These are phyloP conservation scores for Penicillium sp. DNA, from an alignment of 2,329 filamentous ascomycete species.

Conservation along the genomic window DNA sequence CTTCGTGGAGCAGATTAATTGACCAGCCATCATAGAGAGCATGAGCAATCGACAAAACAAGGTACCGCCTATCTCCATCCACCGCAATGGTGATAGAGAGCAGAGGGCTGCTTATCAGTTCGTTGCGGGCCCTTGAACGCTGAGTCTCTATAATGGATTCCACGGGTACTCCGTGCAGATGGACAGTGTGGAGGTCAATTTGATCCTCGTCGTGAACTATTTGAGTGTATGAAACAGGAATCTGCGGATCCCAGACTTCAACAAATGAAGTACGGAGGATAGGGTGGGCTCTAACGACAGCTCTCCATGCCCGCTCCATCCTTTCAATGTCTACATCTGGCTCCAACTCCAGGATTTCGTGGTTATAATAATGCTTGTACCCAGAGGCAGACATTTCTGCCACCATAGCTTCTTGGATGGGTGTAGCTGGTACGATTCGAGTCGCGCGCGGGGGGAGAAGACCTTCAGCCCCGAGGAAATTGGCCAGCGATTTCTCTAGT, in stretches of 20 bases:
- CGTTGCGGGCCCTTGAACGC: constrained; percentile 9
- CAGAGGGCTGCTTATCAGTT: constrained; percentile 27
- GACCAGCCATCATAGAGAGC: constrained; percentile 91
- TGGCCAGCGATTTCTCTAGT: constrained; percentile 35
- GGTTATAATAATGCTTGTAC: constrained; percentile 78
- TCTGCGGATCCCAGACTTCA: constrained; percentile 59
- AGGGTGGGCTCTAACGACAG: constrained; percentile 59
- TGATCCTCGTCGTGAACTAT: constrained; percentile 40
- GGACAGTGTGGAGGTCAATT: constrained; percentile 36
- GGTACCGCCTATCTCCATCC: constrained; percentile 36
- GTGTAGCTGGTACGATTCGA: constrained; percentile 69
- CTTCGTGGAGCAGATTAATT: constrained; percentile 67
- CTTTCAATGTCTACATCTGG: constrained; percentile 53
- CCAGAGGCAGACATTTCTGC: constrained; percentile 75
- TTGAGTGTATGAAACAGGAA: constrained; percentile 58
- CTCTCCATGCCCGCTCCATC: constrained; percentile 61
- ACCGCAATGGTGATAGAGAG: constrained; percentile 39
- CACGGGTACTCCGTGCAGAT: constrained; percentile 20
- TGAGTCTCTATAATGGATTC: constrained; percentile 24
- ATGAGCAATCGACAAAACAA: constrained; percentile 74
- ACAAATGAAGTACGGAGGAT: constrained; percentile 75
- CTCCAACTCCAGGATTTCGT: constrained; percentile 68
- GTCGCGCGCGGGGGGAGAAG: constrained; percentile 50
- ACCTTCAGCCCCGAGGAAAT: constrained; percentile 37
- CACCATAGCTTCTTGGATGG: constrained; percentile 83